Conservation (phyloP, 768 basidiomycete genomes). For the Lanmaoa pseudosensibilis region DNA sequence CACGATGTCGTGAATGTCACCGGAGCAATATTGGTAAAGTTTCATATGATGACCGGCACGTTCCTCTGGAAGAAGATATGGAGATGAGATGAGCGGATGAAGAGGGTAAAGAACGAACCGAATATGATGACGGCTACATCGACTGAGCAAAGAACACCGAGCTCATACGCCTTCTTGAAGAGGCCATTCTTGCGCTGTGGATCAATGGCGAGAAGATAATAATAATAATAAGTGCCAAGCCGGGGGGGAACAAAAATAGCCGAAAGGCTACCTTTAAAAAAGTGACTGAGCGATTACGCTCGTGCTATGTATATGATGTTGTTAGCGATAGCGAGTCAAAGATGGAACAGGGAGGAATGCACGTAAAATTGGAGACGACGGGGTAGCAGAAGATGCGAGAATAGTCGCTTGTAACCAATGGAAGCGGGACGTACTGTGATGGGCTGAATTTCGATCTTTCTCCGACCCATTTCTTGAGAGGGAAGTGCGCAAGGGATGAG, state of each 20-base stretch:
- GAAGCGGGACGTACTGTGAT: slow-evolving; percentile 58
- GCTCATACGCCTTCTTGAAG: slow-evolving; percentile 90
- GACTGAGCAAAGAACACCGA: slow-evolving; percentile 86
- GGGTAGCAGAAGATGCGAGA: slow-evolving; percentile 17
- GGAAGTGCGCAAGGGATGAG: background rate
- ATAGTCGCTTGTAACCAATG: slow-evolving; percentile 17
- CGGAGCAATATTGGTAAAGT: slow-evolving; percentile 79
- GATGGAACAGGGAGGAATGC: slow-evolving; percentile 27
- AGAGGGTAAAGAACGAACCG: slow-evolving; percentile 44
- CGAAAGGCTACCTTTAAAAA: slow-evolving; percentile 77
- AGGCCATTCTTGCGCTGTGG: slow-evolving; percentile 82
- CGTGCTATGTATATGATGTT: slow-evolving; percentile 66
- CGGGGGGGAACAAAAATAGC: slow-evolving; percentile 57
- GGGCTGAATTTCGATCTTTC: slow-evolving; percentile 83
- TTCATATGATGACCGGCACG: slow-evolving; percentile 77
- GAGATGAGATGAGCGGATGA: background rate
- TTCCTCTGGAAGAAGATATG: slow-evolving; percentile 56
- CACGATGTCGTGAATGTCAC: slow-evolving; percentile 67
- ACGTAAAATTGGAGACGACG: slow-evolving; percentile 33
- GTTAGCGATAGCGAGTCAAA: slow-evolving; percentile 35
- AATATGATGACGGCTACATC: slow-evolving; percentile 89
- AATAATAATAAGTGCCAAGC: slow-evolving; percentile 41
- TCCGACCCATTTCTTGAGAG: slow-evolving; percentile 55
- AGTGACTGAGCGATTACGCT: slow-evolving; percentile 88
- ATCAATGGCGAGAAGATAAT: slow-evolving; percentile 18